Evolutionary conservation across 768 basidiomycete species (phyloP), one percentile per base, ranked within the genome.

Genomic region (Phlebiopsis flavidoalba): DNA sequence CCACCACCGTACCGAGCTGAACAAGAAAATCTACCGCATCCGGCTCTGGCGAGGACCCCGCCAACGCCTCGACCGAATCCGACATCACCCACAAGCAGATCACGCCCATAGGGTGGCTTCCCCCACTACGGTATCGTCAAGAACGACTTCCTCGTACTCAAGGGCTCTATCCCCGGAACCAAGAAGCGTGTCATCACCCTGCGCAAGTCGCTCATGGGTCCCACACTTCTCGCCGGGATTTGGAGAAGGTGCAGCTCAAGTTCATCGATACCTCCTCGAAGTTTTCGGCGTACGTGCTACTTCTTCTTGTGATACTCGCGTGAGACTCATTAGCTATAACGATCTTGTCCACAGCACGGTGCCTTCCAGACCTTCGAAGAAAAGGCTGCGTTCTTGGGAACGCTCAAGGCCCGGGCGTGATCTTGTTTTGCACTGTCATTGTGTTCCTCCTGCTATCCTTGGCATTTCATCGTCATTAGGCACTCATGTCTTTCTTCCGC

Each of bases 21-120:
- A 98, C 88, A 97, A 98, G 86, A 98, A 98, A 82, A 87, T 96
- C 72, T 98, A 97, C 86, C 91, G 97, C 67, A 84, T 99, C n/a
- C 66, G 95, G 92, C 65, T 79, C 84, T 65, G 94, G 87, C 59
- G 65, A 75, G 26, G 92, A 95, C 70, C 85, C 86, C 14, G 80
- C 74, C 60, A 95, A 94, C 68, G 97, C 94, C 14, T 89, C 95
- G 58, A 98, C 97, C 37, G 95, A 98, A 69, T 86, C 89, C 60
- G 97, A 98, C 75, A 84, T 93, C 71, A 96, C 94, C 68, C 86
- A 91, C 80, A 97, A 97, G 83, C 65, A 78, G 63, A 95, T 96
- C 74, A 98, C 92, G 60, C 97, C 97, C 57, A 85, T 98, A n/a
- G 86, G 97, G 97, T 81, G 97, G 96, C 73, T 99, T 96, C 89